phyloP scores from a whole-genome alignment of 78 protist species.

The Dictyostelium purpureum region DNA sequence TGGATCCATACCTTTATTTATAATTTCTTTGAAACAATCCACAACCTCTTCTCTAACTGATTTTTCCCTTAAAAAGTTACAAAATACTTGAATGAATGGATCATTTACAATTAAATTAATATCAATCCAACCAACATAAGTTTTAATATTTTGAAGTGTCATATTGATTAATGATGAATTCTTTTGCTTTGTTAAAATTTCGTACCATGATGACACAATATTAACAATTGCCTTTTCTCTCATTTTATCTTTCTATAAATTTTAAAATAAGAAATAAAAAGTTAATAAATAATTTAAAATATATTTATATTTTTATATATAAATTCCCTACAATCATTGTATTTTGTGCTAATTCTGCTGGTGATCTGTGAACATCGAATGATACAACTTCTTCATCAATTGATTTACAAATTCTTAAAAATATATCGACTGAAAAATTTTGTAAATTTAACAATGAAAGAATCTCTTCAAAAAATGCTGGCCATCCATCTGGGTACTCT shows the following conservation, averaged over 20 bases:
- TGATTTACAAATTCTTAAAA: constrained; percentile 60
- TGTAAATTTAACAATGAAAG: constrained; percentile 6
- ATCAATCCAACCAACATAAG: constrained; percentile 83
- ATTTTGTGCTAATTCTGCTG: constrained; percentile 73
- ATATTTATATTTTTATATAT: neutral
- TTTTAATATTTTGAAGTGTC: constrained; percentile 71
- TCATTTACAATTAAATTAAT: constrained; percentile 76
- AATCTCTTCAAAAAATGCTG: constrained; percentile 53
- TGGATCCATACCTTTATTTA: constrained; percentile 82
- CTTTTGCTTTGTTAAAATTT: constrained; percentile 39
- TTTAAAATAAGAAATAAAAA: neutral
- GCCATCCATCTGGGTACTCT: constrained; percentile 78
- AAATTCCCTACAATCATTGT: constrained; percentile 46
- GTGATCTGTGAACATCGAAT: constrained; percentile 48
- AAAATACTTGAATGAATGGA: constrained; percentile 67
- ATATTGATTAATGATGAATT: constrained; percentile 27
- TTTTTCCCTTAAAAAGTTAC: constrained; percentile 21
- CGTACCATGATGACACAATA: constrained; percentile 78
- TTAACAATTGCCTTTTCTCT: constrained; percentile 59
- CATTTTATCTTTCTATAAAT: constrained; percentile 73
- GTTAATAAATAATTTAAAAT: neutral
- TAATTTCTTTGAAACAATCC: constrained; percentile 67
- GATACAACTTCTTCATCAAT: constrained; percentile 79
- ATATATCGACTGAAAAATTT: constrained; percentile 51
- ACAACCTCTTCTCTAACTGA: constrained; percentile 46